These are phyloP conservation scores for Rhodotorula sp. DNA, from an alignment of 1,284 basidiomycete genomes.

Conservation along the genomic window DNA sequence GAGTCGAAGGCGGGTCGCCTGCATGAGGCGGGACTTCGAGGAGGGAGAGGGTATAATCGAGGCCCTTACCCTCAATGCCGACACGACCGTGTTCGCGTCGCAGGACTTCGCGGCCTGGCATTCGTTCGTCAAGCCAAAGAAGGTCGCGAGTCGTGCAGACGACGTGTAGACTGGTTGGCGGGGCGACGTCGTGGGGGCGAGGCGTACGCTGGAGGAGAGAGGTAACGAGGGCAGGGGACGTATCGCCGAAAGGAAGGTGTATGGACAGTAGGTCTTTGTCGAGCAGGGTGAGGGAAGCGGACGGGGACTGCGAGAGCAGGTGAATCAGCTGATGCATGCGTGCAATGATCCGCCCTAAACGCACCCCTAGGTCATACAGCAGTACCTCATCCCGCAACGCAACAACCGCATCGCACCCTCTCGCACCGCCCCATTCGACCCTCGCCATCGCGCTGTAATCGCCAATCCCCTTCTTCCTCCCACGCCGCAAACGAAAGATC, in stretches of 20 bases:
- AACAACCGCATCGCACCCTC: constrained; percentile 29
- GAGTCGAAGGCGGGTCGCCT: background rate
- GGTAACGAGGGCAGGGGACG: background rate
- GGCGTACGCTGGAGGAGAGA: constrained; percentile 4
- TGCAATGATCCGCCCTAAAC: background rate
- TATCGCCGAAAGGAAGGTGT: background rate
- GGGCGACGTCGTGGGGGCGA: background rate
- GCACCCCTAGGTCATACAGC: constrained; percentile 30
- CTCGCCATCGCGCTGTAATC: constrained; percentile 19
- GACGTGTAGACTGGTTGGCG: constrained; percentile 2
- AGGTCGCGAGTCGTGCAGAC: constrained; percentile 33
- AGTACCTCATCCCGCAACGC: constrained; percentile 32
- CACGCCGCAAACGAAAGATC: constrained; percentile 25
- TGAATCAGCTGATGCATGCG: background rate
- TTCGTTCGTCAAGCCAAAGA: constrained; percentile 31
- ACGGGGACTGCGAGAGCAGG: background rate
- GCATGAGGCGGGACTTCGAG: constrained; percentile 2
- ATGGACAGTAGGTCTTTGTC: background rate
- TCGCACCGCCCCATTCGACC: constrained; percentile 14
- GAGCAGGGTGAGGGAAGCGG: background rate
- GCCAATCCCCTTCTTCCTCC: background rate
- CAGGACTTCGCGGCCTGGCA: constrained; percentile 28
- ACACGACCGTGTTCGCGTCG: constrained; percentile 22
- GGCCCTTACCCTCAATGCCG: constrained; percentile 22
- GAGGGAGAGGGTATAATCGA: constrained; percentile 19